A percentile compares a stretch with the other conserved stretches of the same genome.
These are phyloP conservation scores for Cymbopogon citratus DNA, from an alignment of 176 grass and related monocot genomes.

Conservation along the genomic window DNA sequence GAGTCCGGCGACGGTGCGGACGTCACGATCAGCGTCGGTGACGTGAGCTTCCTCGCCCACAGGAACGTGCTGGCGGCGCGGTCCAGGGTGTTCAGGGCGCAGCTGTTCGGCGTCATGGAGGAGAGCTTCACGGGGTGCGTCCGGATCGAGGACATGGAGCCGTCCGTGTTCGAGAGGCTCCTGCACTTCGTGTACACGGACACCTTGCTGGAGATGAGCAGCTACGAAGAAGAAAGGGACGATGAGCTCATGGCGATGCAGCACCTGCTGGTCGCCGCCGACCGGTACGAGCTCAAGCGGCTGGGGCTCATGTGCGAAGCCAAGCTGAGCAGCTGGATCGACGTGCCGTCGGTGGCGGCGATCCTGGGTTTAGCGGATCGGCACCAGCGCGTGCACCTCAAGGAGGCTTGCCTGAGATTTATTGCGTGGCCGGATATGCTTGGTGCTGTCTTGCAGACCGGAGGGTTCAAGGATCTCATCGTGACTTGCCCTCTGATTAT, in stretches of 20 bases:
- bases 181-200: conserved; percentile 24
- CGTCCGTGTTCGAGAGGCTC: background rate
- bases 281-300: conserved; percentile 12
- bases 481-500: conserved; percentile 5
- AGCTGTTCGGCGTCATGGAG: conserved; percentile 16
- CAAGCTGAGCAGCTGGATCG: background rate
- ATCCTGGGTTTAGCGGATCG: conserved; percentile 19
- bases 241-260: background rate
- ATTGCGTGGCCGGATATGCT: background rate
- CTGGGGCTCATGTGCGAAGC: conserved; percentile 11
- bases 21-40: background rate
- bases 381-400: background rate
- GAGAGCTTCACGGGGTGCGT: background rate
- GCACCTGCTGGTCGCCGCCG: conserved; percentile 18
- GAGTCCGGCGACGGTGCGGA: background rate
- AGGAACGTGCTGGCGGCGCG: background rate
- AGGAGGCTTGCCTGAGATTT: conserved; percentile 1
- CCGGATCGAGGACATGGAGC: conserved; percentile 8
- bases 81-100: conserved; percentile 8
- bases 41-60: background rate
- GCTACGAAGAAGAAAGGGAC: background rate
- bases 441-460: background rate
- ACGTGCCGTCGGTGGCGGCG: background rate
- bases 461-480: background rate
- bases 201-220: background rate